phyloP scores from a whole-genome alignment of 257 asterid genomes.

The Ilex asprella region DNA sequence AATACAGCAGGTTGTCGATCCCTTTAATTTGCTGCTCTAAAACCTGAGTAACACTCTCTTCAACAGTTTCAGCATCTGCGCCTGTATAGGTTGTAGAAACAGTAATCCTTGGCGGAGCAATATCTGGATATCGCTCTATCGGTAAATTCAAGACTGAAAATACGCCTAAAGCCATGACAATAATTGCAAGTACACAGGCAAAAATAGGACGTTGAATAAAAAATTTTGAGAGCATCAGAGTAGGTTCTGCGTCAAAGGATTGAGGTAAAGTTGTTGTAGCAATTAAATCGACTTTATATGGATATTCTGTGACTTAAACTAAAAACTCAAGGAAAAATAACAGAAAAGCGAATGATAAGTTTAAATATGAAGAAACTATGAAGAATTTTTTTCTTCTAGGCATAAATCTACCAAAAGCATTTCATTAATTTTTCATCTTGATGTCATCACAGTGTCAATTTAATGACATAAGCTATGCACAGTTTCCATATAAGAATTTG shows the following conservation, averaged over 20 bases:
- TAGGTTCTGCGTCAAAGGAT: background rate
- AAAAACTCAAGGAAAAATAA: too few relatives aligned
- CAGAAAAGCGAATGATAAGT: too few relatives aligned
- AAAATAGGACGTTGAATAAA: background rate
- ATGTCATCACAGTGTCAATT: too few relatives aligned
- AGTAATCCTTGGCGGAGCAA: background rate
- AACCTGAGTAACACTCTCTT: background rate
- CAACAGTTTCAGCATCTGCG: background rate
- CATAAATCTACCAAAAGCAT: background rate
- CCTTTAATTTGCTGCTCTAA: background rate
- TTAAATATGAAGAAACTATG: too few relatives aligned
- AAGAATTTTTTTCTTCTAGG: too few relatives aligned
- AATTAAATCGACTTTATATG: too few relatives aligned
- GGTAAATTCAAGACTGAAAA: too few relatives aligned
- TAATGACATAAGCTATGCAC: too few relatives aligned
- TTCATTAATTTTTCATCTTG: background rate
- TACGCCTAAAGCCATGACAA: background rate
- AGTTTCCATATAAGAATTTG: too few relatives aligned
- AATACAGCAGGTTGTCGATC: background rate
- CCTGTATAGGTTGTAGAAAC: background rate
- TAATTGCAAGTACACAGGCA: background rate
- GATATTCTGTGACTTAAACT: too few relatives aligned
- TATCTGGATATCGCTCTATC: background rate
- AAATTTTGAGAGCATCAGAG: background rate
- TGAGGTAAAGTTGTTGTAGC: too few relatives aligned